Conservation (phyloP, 805 yeast species). For the Myxozyma neglecta region DNA sequence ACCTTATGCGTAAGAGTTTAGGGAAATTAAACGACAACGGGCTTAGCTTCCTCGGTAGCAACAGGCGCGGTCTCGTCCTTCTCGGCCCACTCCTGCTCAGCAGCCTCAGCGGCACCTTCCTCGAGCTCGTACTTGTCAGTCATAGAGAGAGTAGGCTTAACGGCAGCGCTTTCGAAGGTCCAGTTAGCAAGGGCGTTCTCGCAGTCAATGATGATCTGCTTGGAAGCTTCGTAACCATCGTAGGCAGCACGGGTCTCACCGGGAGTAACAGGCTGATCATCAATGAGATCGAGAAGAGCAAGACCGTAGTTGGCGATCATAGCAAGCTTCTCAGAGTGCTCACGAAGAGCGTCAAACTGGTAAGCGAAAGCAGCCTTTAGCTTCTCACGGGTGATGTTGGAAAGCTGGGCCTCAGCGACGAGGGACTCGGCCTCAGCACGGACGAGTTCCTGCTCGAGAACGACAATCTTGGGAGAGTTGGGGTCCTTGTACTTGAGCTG, state of each 20-base stretch:
- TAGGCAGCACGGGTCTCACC: conserved; percentile 98
- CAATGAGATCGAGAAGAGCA: conserved; percentile 91
- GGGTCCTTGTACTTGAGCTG: conserved; percentile 98
- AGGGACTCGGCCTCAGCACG: conserved; percentile 99
- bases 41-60: not conserved
- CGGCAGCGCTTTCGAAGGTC: conserved; percentile 94
- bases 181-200: conserved; percentile 93
- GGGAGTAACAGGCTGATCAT: conserved; percentile 96
- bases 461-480: conserved; percentile 90
- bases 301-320: conserved; percentile 98
- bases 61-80: not conserved
- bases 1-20: not conserved
- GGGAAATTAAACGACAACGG: not conserved
- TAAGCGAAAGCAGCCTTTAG: conserved; percentile 95
- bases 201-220: conserved; percentile 95
- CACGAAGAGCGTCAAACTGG: conserved; percentile 94
- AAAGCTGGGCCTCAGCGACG: conserved; percentile 98
- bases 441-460: conserved; percentile 96
- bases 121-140: conserved; percentile 18
- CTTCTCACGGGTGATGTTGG: conserved; percentile 97
- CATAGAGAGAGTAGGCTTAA: conserved; percentile 73
- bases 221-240: conserved; percentile 97
- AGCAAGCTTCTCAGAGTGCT: conserved; percentile 93
- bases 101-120: conserved; percentile 16
- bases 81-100: conserved; percentile 14